Conservation (phyloP, 2,329 filamentous ascomycete species). For the Botryotinia convoluta region DNA sequence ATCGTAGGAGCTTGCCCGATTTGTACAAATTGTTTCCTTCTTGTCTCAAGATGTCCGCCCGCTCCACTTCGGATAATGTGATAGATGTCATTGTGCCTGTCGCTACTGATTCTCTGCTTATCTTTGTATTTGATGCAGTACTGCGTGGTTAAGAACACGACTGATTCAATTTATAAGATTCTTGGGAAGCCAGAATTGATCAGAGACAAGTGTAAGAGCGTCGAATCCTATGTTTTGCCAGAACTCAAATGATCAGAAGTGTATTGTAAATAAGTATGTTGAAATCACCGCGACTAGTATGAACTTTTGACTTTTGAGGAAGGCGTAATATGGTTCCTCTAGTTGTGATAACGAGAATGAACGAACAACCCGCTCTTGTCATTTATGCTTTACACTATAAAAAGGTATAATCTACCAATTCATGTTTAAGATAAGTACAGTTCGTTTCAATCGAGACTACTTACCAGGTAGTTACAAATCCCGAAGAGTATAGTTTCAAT, state of each 20-base stretch:
- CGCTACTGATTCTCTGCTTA: neutral
- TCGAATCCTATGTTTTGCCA: neutral
- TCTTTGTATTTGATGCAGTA: neutral
- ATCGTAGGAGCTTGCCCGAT: neutral
- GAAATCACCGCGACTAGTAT: too few species aligned
- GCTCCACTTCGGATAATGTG: neutral
- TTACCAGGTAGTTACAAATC: too few species aligned
- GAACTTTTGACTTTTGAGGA: neutral
- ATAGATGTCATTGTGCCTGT: neutral
- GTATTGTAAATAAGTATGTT: neutral
- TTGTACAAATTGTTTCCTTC: neutral
- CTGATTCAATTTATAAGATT: neutral
- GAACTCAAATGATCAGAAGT: neutral
- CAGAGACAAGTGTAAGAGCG: neutral
- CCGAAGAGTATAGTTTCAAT: too few species aligned
- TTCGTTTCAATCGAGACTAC: too few species aligned
- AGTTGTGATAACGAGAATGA: neutral
- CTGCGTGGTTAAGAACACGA: neutral
- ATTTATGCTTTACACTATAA: too few species aligned
- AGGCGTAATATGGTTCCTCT: neutral
- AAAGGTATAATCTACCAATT: too few species aligned
- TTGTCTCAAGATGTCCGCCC: neutral
- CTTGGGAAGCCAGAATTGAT: neutral
- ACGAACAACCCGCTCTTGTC: too few species aligned
- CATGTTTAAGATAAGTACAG: too few species aligned